Evolutionary conservation across 2,329 filamentous ascomycete species (phyloP), one percentile per base, ranked within the genome.

Genomic region (Monosporascus sp.): DNA sequence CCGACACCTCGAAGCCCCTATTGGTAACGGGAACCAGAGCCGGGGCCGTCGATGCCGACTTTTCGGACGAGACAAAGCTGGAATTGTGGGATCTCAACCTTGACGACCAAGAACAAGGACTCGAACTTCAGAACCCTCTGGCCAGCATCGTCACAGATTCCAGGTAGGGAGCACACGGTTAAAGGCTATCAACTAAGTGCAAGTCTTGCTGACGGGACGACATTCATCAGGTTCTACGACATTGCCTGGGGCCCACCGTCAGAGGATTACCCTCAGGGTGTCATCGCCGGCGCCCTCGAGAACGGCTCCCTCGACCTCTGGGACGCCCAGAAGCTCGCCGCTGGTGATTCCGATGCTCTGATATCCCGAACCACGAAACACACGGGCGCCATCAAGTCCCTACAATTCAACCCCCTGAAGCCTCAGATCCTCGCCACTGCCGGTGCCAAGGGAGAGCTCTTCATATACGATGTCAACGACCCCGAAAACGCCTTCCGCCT

Each of bases 381-480:
- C 72, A 91, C 83, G 48, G 94, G 93, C 22, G 83, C 93, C 19
- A 92, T 97, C 74, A 97, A 97, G 74, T 85, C 94, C 27, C 78
- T 99, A 57, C 92, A 99, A 71, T 99, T 97, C 82, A 99, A 99
- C 73, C 91, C 93, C 11, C 82, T 91, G 72, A 88, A 92, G 69
- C 86, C 91, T 27, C 91, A 97, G 66, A 87, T 97, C 54, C 80
- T 99, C 47, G 93, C 94, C 46, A 96, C 92, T 3, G 93, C 90
- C 54, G 94, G 94, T 60, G 86, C 90, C 57, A 97, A 97, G 74
- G 94, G 94, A 68, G 94, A 99, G 74, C 85, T 99, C 41, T 99
- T 90, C 73, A 88, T 99, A 62, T 95, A 94, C 77, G 93, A 99
- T 67, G 77, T 97, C 62, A 91, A 95, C 73, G 92, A 97, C 70